Conservation (phyloP, 225 moss, liverwort and hornwort genomes). For the Pseudisothecium myosuroides region DNA sequence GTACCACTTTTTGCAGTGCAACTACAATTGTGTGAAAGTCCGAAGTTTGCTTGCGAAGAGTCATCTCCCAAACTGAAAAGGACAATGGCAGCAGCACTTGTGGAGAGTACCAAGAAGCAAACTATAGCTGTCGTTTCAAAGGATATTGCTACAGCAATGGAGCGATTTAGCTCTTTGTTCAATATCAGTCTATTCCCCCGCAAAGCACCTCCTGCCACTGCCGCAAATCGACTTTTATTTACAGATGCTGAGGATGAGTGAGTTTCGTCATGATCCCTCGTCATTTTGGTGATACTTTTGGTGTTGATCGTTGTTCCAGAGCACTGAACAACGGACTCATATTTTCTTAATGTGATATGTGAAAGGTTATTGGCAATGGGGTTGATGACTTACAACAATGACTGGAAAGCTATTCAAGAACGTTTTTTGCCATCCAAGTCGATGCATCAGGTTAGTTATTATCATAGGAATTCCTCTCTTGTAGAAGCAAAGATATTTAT, state of each 20-base stretch:
- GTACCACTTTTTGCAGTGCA: conserved; percentile 54
- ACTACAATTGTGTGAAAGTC: conserved; percentile 4
- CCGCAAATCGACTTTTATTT: conserved; percentile 67
- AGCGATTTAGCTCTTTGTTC: conserved; percentile 51
- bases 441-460: conserved; percentile 61
- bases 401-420: conserved; percentile 87
- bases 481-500: background rate
- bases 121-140: conserved; percentile 60
- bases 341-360: background rate
- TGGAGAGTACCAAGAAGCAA: conserved; percentile 74
- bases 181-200: conserved; percentile 74
- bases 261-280: conserved; percentile 15
- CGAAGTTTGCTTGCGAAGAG: conserved; percentile 3
- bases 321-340: background rate
- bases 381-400: conserved; percentile 78
- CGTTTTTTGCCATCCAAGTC: conserved; percentile 86
- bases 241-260: conserved; percentile 95
- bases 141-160: conserved; percentile 52
- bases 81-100: conserved; percentile 77
- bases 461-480: background rate
- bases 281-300: background rate
- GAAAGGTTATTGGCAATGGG: conserved; percentile 91
- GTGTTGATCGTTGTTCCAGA: background rate
- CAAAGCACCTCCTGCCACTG: conserved; percentile 60
- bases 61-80: conserved; percentile 32